Evolutionary conservation across 805 yeast species (phyloP).

Genomic region (Vanderwaltozyma verrucispora): DNA sequence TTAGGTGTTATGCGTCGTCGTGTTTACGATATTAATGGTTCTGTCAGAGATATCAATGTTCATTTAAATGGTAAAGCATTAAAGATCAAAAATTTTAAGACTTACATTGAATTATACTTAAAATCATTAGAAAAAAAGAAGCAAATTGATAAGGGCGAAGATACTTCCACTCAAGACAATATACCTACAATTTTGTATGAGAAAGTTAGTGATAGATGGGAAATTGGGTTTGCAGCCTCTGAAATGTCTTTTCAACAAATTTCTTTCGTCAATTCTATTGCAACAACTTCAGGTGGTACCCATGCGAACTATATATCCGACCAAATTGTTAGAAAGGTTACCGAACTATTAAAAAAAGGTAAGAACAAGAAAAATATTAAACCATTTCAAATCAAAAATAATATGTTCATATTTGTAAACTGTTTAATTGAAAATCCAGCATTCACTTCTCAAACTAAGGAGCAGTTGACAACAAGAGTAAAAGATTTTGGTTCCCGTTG

Average conservation of each 20-base stretch:
- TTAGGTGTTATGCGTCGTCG: conserved; percentile 81
- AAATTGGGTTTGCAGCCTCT: conserved; percentile 86
- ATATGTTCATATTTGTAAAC: conserved; percentile 84
- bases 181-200: conserved; percentile 67
- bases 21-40: conserved; percentile 92
- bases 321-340: conserved; percentile 67
- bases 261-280: conserved; percentile 94
- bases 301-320: conserved; percentile 84
- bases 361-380: conserved; percentile 63
- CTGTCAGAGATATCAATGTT: conserved; percentile 74
- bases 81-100: conserved; percentile 65
- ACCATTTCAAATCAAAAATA: conserved; percentile 80
- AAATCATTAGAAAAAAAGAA: conserved; percentile 51
- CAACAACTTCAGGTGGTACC: conserved; percentile 95
- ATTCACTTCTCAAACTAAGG: conserved; percentile 95
- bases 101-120: conserved; percentile 81
- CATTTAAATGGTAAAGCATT: conserved; percentile 65
- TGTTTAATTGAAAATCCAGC: conserved; percentile 95
- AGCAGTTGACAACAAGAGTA: conserved; percentile 82
- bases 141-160: conserved; percentile 30
- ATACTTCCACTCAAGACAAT: conserved; percentile 22
- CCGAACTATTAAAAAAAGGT: conserved; percentile 62
- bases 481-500: conserved; percentile 83
- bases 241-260: conserved; percentile 88
- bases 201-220: conserved; percentile 84